phyloP scores from a whole-genome alignment of 805 yeast species.

The Suhomyces canberraensis region DNA sequence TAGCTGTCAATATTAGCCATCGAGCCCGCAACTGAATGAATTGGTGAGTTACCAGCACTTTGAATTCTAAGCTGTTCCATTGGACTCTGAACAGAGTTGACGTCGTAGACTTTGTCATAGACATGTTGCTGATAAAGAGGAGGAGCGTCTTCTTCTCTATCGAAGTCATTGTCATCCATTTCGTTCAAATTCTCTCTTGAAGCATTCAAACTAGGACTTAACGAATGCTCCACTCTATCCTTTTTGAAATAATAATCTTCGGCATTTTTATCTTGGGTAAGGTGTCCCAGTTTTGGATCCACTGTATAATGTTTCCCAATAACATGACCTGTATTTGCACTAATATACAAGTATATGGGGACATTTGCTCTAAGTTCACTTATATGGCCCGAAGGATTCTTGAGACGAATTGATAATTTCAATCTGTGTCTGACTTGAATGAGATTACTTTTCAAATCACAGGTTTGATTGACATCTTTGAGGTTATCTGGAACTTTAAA shows the following conservation, averaged over 20 bases:
- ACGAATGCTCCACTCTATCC: conserved; percentile 12
- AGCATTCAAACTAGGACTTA: conserved; percentile 1
- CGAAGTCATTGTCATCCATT: conserved; percentile 16
- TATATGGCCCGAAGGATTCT: conserved; percentile 48
- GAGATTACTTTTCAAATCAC: conserved; percentile 37
- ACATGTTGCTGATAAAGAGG: conserved; percentile 41
- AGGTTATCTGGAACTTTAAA: conserved; percentile 40
- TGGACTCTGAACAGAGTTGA: conserved; percentile 32
- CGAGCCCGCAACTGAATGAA: conserved; percentile 11
- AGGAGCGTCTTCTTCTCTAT: conserved; percentile 35
- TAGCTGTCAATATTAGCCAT: conserved; percentile 23
- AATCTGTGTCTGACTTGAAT: conserved; percentile 46
- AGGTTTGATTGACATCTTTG: conserved; percentile 42
- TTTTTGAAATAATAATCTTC: conserved; percentile 31
- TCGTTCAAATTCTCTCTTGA: background rate
- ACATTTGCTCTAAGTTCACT: conserved; percentile 52
- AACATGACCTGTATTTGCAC: conserved; percentile 37
- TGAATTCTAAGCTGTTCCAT: conserved; percentile 32
- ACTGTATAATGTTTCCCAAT: conserved; percentile 32
- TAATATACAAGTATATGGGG: conserved; percentile 44
- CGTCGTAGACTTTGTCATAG: conserved; percentile 37
- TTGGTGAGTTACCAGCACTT: conserved; percentile 11
- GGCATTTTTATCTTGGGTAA: conserved; percentile 17
- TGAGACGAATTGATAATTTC: conserved; percentile 41
- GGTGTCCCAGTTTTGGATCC: conserved; percentile 24